phyloP scores from a whole-genome alignment of 139 green algal genomes.

The Closterium sp. region DNA sequence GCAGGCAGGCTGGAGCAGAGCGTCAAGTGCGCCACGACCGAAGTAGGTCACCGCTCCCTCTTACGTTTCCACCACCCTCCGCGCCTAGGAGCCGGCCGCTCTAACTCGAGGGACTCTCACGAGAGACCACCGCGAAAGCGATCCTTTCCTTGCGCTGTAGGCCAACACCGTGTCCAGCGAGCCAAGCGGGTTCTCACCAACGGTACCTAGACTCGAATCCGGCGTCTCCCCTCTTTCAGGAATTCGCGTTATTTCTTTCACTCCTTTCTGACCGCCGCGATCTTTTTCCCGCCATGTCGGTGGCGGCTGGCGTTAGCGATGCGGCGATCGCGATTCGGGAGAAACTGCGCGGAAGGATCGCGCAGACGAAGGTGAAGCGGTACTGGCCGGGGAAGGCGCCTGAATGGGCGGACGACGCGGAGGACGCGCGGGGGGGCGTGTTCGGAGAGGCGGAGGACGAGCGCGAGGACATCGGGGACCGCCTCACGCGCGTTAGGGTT shows the following conservation, averaged over 20 bases:
- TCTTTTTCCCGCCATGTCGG: constrained; percentile 37
- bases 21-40: no score
- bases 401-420: constrained; percentile 65
- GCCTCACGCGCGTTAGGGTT: neutral
- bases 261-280: neutral
- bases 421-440: constrained; percentile 5
- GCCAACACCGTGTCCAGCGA: no score
- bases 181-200: no score
- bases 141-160: no score
- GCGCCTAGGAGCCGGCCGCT: no score
- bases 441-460: constrained; percentile 76
- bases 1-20: no score
- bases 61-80: no score
- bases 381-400: constrained; percentile 85
- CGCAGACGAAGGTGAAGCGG: constrained; percentile 69
- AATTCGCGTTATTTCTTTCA: neutral
- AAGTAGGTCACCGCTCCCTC: no score
- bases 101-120: no score
- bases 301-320: constrained; percentile 41
- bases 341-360: constrained; percentile 72
- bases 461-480: constrained; percentile 45
- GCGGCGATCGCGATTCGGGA: constrained; percentile 37
- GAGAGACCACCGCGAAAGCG: neutral
- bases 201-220: no score
- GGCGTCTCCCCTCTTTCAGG: no score